A percentile compares a stretch with the other conserved stretches of the same genome.
These are phyloP conservation scores for Pythium volutum DNA, from an alignment of 352 stramenopile species.

Conservation along the genomic window DNA sequence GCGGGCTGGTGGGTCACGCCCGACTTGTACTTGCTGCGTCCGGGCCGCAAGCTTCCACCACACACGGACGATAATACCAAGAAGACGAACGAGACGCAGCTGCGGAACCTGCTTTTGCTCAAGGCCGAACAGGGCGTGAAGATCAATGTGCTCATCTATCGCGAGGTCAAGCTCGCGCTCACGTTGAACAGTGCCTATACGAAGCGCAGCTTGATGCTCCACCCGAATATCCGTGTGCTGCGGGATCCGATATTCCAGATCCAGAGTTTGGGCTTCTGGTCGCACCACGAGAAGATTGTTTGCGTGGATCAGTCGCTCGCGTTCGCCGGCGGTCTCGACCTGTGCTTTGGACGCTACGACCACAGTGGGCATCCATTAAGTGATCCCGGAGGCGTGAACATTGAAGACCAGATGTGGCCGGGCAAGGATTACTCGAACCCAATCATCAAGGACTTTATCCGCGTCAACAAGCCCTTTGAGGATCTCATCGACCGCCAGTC, in stretches of 20 bases:
- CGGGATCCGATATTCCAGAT: constrained; percentile 91
- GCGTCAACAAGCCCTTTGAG: constrained; percentile 81
- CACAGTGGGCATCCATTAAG: constrained; percentile 70
- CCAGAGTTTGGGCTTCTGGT: constrained; percentile 89
- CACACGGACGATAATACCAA: constrained; percentile 39
- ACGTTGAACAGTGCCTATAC: constrained; percentile 87
- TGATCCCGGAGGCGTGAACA: constrained; percentile 52
- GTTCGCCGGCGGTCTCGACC: constrained; percentile 83
- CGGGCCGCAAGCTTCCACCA: constrained; percentile 48
- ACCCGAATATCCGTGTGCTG: constrained; percentile 88
- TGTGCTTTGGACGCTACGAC: constrained; percentile 90
- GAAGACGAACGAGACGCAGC: constrained; percentile 61
- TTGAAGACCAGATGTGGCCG: constrained; percentile 59
- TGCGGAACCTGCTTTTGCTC: constrained; percentile 73
- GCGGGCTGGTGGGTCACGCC: constrained; percentile 89
- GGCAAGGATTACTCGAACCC: constrained; percentile 89
- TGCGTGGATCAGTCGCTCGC: constrained; percentile 85
- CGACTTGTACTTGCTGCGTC: constrained; percentile 78
- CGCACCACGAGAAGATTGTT: constrained; percentile 93
- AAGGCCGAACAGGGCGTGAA: constrained; percentile 82
- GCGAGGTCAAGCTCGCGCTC: constrained; percentile 86
- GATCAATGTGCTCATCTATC: constrained; percentile 91
- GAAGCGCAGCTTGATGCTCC: constrained; percentile 72
- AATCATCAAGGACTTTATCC: constrained; percentile 89
- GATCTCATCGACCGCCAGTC: constrained; percentile 76